Evolutionary conservation across 1,139 yeast genomes (phyloP), one percentile per base, ranked within the genome.

Genomic region (Sugiyamaella paludigena): DNA sequence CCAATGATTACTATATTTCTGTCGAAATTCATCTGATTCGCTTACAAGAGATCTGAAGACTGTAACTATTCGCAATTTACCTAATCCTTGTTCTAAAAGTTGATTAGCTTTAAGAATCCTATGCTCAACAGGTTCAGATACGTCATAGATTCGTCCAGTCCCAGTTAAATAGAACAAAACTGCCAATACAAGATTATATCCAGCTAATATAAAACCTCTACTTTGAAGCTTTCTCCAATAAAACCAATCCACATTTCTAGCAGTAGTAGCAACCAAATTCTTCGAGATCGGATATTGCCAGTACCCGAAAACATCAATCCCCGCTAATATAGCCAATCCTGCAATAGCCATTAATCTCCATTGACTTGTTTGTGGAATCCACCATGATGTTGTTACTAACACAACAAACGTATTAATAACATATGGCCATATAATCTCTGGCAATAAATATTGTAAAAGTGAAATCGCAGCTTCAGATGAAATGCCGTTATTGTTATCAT

Each of bases 351-450:
- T 27, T 10, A 46, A 30, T 7, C 56, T 45, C 57, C 59, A 60
- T 35, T 57, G 60, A 2, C 54, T 43, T 2, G 52, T 43, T 10
- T 42, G 28, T 15, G 48, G 43, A 9, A 52, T 43, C 48, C 39
- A 38, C 31, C 42, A 32, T 7, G 49, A 29, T 4, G 66, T 61
- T 16, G 56, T 54, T 9, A 55, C 30, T 28, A 58, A 48, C 24
- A 59, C 42, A 11, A 51, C 56, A 7, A 51, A 45, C 24, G 48
- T 34, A 47, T 59, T 56, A 27, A 54, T 40, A 7, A 58, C 40
- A 40, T 62, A 61, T 2, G 64, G 62, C 38, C 56, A 39, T 11
- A 51, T 34, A 8, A 56, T 42, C 15, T 49, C 48, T 4, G 65
- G 61, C 12, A 58, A 30, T 6, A 53, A 43, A 47, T 57, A 63